Base-by-base conservation (phyloP, 2,329 filamentous ascomycete species). In the Bimuria novae-zelandiae region DNA sequence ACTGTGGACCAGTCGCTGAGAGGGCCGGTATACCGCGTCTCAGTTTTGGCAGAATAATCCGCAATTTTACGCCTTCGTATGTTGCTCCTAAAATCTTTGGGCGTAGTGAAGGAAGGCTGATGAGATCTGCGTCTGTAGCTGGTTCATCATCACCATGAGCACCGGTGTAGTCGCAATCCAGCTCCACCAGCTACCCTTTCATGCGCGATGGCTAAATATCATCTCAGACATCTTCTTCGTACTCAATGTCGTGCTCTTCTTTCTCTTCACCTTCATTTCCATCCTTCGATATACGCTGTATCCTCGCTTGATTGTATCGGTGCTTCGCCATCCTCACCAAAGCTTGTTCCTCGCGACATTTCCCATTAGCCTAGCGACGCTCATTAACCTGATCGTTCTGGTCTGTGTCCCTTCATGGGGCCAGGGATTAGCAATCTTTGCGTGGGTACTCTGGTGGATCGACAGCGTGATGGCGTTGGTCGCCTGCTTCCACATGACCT, bases 291-390 rank as follows among this genome's bases (percentile, higher is more conserved):
- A 90, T 61, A 75, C 75, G 0, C 62, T 89, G 1, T 90, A 88
- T 62, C 87, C 86, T 0, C 79, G 82, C 52, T 84, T 89, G 25
- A 90, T 86, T 27, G 12, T 25, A 64, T n/a, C n/a, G n/a, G n/a
- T n/a, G n/a, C n/a, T n/a, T n/a, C n/a, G n/a, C n/a, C n/a, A 56
- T 53, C 0, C 82, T 81, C 14, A 88, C 90, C 86, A 80, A 90
- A 30, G 30, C 30, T 77, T 90, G 48, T 90, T 90, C 59, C 73
- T 90, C 3, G 87, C 75, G 0, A 87, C 84, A 0, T 80, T 88
- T 27, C 86, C 86, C 0, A 89, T 89, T 84, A 86, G 80, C 0
- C 80, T 89, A 52, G 83, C 85, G 0, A 89, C 86, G 1, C 83
- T 89, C 37, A 81, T 89, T 55, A 84, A 86, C 56, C 85, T 86